These are phyloP conservation scores for Cronartium ribicola DNA, from an alignment of 1,284 basidiomycete species.

Conservation along the genomic window DNA sequence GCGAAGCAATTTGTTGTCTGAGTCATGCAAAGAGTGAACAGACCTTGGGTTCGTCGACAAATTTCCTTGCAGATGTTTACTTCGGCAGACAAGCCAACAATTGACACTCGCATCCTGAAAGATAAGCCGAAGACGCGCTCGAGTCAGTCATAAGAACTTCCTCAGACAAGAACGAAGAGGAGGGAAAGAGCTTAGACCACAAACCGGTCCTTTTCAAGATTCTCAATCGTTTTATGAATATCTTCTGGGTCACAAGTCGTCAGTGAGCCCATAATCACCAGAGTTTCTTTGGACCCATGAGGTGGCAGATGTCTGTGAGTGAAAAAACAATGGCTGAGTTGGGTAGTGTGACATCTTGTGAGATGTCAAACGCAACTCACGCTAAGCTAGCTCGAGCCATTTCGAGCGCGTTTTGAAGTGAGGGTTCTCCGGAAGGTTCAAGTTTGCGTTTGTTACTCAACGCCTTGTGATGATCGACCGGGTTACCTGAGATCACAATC, in stretches of 20 bases:
- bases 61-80: conserved; percentile 95
- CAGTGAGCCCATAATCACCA: conserved; percentile 87
- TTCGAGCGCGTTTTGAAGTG: conserved; percentile 90
- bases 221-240: conserved; percentile 82
- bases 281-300: conserved; percentile 88
- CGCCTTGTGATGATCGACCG: conserved; percentile 80
- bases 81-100: conserved; percentile 89
- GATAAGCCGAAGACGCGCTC: neutral
- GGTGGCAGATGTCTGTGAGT: conserved; percentile 76
- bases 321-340: conserved; percentile 5
- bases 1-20: no score
- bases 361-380: conserved; percentile 54
- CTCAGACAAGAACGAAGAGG: neutral
- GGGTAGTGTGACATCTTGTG: neutral
- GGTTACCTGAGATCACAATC: conserved; percentile 64
- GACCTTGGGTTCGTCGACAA: conserved; percentile 42
- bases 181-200: neutral
- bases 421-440: conserved; percentile 86
- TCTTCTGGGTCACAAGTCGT: conserved; percentile 96
- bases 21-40: neutral
- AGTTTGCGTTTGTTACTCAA: conserved; percentile 82
- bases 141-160: no score
- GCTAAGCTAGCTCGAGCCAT: conserved; percentile 88
- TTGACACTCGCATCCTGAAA: conserved; percentile 76
- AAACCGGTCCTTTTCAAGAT: conserved; percentile 62